Evolutionary conservation across 2,329 filamentous ascomycete species (phyloP), one percentile per base, ranked within the genome.

Genomic region (Stemphylium vesicarium): DNA sequence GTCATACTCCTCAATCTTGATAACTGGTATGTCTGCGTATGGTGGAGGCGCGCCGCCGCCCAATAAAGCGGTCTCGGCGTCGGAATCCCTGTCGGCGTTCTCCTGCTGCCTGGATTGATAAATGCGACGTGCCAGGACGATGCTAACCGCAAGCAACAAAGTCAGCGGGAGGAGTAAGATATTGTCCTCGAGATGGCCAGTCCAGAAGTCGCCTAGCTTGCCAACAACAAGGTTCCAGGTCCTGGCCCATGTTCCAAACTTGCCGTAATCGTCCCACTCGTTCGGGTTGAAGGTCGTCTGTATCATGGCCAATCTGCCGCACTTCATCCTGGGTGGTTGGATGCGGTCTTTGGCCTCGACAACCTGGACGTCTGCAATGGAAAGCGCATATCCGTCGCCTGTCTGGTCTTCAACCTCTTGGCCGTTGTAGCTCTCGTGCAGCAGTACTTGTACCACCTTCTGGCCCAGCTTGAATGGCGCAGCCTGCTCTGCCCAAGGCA

Each of bases 211-310:
- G 9, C 35, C 39, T n/a, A 57, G 47, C 22, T 48, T 60, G 29
- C 44, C 57, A 31, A 55, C 13, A 4, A 67, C 15, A 24, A 59
- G n/a, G 44, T 59, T 56, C 59, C 47, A 62, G 12, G 41, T 46
- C 45, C 65, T 59, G 13, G 54, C 40, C 55, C 51, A 63, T 1
- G 71, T 66, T 16, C 68, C 70, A 24, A 69, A 54, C 44, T 63
- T 62, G 47, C 70, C 70, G 51, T 65, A 69, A 29, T 61, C 49
- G 43, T 73, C 71, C 71, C 71, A 72, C 29, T 72, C 64, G 11
- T 55, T 42, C 1, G 70, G 68, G 15, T 71, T 64, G 49, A 62
- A 72, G 3, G 51, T 32, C 0, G 66, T 71, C 33, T 50, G 50
- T n/a, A 64, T 32, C 55, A 68, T 66, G 4, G 67, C 68, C 29